Evolutionary conservation across 2,329 filamentous ascomycete genomes (phyloP).

Genomic region (Colletotrichum tabaci): DNA sequence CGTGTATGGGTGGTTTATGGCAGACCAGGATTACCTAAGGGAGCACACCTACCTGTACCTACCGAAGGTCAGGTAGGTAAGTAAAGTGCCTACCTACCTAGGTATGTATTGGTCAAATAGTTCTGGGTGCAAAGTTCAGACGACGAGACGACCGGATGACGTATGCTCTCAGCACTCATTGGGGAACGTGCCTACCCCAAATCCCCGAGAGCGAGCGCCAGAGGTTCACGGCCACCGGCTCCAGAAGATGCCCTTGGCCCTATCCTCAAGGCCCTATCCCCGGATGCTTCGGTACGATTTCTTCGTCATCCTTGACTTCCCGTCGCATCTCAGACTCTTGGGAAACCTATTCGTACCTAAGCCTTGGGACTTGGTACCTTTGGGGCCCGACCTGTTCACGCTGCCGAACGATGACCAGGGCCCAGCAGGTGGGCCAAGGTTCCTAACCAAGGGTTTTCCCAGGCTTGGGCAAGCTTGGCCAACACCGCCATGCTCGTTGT

Average conservation of each 20-base stretch:
- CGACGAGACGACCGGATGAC: constrained; percentile 20
- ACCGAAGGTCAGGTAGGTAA: no score
- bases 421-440: background rate
- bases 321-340: background rate
- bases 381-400: background rate
- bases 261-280: background rate
- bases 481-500: constrained; percentile 12
- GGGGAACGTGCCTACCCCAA: background rate
- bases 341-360: background rate
- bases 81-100: no score
- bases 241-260: background rate
- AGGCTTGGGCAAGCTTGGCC: constrained; percentile 5
- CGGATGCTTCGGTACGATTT: constrained; percentile 1
- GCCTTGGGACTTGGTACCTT: no score
- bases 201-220: background rate
- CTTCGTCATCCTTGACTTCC: background rate
- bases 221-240: background rate
- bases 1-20: no score
- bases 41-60: no score
- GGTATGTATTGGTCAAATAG: no score
- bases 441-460: background rate
- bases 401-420: background rate
- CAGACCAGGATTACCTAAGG: no score
- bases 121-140: constrained; percentile 13
- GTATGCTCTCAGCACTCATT: background rate